These are phyloP conservation scores for Sisymbrium altissimum DNA, from an alignment of 345 rosid genomes.

Conservation along the genomic window DNA sequence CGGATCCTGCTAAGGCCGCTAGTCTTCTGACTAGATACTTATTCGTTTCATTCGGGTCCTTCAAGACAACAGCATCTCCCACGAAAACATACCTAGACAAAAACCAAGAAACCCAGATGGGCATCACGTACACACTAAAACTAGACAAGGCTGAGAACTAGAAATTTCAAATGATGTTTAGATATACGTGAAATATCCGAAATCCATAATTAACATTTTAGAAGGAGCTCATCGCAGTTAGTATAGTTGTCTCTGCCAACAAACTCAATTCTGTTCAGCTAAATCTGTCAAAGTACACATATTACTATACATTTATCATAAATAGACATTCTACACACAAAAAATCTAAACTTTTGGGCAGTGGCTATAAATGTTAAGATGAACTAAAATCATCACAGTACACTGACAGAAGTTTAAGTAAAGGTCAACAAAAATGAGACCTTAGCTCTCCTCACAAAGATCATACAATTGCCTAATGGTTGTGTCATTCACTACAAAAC, in stretches of 20 bases:
- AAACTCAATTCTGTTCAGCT: neutral
- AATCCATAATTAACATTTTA: neutral
- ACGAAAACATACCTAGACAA: slow-evolving; percentile 56
- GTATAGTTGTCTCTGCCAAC: neutral
- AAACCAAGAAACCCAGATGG: slow-evolving; percentile 7
- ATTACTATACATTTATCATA: neutral
- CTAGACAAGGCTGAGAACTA: neutral
- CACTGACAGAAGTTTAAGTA: neutral
- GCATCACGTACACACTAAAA: neutral
- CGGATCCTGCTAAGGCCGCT: slow-evolving; percentile 86
- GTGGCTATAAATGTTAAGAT: neutral
- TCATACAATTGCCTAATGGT: neutral
- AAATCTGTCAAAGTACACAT: neutral
- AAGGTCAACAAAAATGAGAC: neutral
- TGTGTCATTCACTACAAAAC: neutral
- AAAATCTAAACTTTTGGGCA: neutral
- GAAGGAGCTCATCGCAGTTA: neutral
- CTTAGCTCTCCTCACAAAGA: neutral
- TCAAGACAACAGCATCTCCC: slow-evolving; percentile 91
- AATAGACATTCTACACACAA: neutral
- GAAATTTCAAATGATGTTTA: neutral
- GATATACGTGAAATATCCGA: neutral
- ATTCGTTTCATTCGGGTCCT: slow-evolving; percentile 66
- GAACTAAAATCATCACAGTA: neutral
- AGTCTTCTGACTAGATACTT: slow-evolving; percentile 74